phyloP scores from a whole-genome alignment of 352 stramenopile genomes.

The Globisporangium nodosum region DNA sequence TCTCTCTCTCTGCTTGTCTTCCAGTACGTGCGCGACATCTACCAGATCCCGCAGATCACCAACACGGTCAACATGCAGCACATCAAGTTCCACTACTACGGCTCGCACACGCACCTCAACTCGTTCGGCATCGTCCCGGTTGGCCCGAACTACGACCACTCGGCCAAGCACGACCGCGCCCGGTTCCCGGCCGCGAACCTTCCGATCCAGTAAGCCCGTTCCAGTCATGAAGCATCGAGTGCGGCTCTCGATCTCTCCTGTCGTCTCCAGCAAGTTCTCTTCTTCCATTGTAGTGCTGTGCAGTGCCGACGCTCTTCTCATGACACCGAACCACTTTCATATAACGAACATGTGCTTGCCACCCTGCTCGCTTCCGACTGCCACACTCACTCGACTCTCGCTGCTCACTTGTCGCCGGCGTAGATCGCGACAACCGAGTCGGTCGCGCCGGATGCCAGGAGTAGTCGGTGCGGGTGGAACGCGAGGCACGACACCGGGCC shows the following conservation, averaged over 20 bases:
- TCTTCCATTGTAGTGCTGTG: too few species aligned
- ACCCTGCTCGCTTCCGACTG: too few species aligned
- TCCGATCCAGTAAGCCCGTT: conserved; percentile 17
- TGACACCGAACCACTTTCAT: too few species aligned
- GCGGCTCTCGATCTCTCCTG: neutral
- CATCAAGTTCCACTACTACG: conserved; percentile 97
- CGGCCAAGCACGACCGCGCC: conserved; percentile 56
- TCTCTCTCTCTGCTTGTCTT: conserved; percentile 7
- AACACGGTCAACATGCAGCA: conserved; percentile 93
- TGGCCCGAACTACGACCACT: conserved; percentile 54
- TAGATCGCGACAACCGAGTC: conserved; percentile 92
- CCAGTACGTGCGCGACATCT: conserved; percentile 84
- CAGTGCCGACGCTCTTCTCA: too few species aligned
- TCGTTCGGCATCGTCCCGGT: conserved; percentile 90
- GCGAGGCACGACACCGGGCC: conserved; percentile 94
- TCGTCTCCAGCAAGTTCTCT: neutral
- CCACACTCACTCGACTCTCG: conserved; percentile 58
- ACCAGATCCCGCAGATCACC: conserved; percentile 88
- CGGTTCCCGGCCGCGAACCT: conserved; percentile 40
- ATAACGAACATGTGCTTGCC: neutral
- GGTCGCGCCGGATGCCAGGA: conserved; percentile 95
- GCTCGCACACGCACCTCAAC: conserved; percentile 92
- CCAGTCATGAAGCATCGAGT: too few species aligned
- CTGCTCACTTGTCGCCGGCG: conserved; percentile 29
- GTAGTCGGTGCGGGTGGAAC: conserved; percentile 96